Conservation (phyloP, 805 yeast species). For the Kodamaea hsintzibuensis region DNA sequence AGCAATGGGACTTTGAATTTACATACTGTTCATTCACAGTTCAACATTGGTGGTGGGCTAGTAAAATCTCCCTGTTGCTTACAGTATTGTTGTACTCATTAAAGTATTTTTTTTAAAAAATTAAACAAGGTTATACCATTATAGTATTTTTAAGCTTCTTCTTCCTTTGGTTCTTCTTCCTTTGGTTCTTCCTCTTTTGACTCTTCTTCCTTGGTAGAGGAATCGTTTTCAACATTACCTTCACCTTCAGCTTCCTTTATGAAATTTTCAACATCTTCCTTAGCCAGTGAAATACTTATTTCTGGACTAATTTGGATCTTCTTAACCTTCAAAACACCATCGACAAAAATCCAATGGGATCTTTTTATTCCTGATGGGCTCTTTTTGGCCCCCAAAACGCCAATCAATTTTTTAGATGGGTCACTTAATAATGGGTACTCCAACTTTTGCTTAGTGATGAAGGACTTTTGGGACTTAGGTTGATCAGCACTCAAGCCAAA, state of each 20-base stretch:
- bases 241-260: constrained; percentile 19
- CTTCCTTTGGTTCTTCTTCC: constrained; percentile 3
- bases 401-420: constrained; percentile 67
- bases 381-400: constrained; percentile 80
- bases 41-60: constrained; percentile 96
- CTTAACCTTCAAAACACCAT: constrained; percentile 64
- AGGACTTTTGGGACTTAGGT: constrained; percentile 74
- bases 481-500: constrained; percentile 84
- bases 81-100: constrained; percentile 24
- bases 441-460: constrained; percentile 70
- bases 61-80: constrained; percentile 51
- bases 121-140: not conserved
- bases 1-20: constrained; percentile 67
- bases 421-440: constrained; percentile 78
- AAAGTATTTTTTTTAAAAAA: not conserved
- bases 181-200: constrained; percentile 3
- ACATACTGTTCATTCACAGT: constrained; percentile 76
- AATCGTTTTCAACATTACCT: constrained; percentile 7
- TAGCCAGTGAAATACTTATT: constrained; percentile 57
- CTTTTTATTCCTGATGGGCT: constrained; percentile 73
- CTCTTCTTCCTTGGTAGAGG: not conserved
- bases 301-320: constrained; percentile 54
- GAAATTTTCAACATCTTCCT: constrained; percentile 52
- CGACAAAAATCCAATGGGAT: constrained; percentile 88
- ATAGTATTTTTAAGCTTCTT: constrained; percentile 7